Conservation (phyloP, 345 rosid species). For the Euphorbia peplus region DNA sequence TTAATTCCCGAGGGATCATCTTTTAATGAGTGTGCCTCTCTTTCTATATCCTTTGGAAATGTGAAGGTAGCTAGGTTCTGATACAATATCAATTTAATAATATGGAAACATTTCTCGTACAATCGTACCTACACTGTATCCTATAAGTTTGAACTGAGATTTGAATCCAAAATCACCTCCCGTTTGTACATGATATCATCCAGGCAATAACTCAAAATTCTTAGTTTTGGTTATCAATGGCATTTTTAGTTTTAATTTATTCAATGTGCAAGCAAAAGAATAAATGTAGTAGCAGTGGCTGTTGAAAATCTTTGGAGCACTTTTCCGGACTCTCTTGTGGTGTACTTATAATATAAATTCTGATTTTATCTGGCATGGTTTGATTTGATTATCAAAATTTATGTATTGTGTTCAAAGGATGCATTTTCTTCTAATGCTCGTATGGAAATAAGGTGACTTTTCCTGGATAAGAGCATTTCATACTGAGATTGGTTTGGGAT, state of each 20-base stretch:
- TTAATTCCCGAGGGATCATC: not conserved
- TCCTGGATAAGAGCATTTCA: not conserved
- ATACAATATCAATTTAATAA: not conserved
- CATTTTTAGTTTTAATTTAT: not conserved
- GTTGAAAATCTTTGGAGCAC: not conserved
- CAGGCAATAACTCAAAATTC: not conserved
- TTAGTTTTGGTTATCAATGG: not conserved
- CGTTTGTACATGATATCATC: not conserved
- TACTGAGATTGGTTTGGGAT: not conserved
- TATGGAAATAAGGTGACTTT: not conserved
- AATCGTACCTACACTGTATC: not conserved
- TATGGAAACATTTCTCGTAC: not conserved
- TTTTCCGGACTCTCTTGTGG: not conserved
- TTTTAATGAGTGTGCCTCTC: not conserved
- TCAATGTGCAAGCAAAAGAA: not conserved
- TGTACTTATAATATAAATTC: not conserved
- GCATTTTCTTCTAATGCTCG: not conserved
- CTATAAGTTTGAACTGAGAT: not conserved
- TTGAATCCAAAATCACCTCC: not conserved
- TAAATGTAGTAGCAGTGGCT: not conserved
- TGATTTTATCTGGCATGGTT: not conserved
- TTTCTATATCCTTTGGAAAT: not conserved
- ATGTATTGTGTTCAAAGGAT: not conserved
- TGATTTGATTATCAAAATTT: not conserved
- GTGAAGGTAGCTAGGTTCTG: not conserved